A percentile compares a stretch with the other conserved stretches of the same genome.
phyloP scores from a whole-genome alignment of 2,329 filamentous ascomycete genomes.

The Cadophora luteo-olivacea region DNA sequence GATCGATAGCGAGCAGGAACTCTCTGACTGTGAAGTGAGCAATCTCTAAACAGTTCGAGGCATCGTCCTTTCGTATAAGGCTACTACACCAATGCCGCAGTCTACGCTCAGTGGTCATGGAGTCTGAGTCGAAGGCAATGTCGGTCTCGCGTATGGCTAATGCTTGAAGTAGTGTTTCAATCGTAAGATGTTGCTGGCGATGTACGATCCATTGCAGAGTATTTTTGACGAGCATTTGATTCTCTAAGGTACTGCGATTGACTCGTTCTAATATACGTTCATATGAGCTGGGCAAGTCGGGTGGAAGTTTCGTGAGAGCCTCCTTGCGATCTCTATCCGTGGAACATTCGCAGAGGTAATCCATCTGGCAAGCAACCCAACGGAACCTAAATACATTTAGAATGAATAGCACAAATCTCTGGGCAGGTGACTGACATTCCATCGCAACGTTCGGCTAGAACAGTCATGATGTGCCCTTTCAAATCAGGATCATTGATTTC shows the following conservation, averaged over 20 bases:
- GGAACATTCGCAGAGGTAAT: constrained; percentile 40
- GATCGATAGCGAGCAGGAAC: constrained; percentile 26
- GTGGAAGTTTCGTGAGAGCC: constrained; percentile 40
- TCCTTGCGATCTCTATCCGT: constrained; percentile 37
- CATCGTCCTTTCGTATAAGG: constrained; percentile 29
- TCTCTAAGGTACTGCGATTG: constrained; percentile 28
- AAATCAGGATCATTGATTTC: constrained; percentile 22
- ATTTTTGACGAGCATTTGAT: constrained; percentile 31
- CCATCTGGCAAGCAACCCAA: constrained; percentile 44
- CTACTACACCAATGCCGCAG: constrained; percentile 37
- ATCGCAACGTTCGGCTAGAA: neutral
- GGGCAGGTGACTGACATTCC: neutral
- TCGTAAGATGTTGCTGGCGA: constrained; percentile 10
- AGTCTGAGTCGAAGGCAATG: constrained; percentile 24
- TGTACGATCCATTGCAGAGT: constrained; percentile 33
- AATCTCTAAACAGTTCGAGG: constrained; percentile 29
- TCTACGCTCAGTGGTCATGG: constrained; percentile 28
- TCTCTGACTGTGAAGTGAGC: constrained; percentile 42
- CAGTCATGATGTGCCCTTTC: constrained; percentile 32
- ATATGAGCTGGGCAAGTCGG: constrained; percentile 38
- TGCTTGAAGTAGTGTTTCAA: constrained; percentile 32
- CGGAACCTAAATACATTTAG: constrained; percentile 37
- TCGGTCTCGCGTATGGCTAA: constrained; percentile 27
- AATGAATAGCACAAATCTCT: too few relatives aligned
- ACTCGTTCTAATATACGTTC: constrained; percentile 40